These are phyloP conservation scores for Venturia carpophila DNA, from an alignment of 2,329 filamentous ascomycete genomes.

Conservation along the genomic window DNA sequence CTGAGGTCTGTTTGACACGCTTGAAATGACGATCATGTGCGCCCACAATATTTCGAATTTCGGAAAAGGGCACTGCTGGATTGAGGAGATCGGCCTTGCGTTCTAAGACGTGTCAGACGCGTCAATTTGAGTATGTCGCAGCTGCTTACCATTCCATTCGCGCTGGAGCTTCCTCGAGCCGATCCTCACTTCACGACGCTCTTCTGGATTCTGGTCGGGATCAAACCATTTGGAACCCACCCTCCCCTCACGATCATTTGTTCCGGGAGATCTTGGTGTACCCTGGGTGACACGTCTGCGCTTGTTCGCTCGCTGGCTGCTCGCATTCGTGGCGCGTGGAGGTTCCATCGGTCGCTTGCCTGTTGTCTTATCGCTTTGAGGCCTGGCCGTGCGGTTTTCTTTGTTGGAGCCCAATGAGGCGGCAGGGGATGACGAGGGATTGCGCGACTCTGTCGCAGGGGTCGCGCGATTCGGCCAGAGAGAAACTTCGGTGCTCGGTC, in stretches of 20 bases:
- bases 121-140: background rate
- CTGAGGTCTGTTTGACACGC: conserved; percentile 75
- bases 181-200: conserved; percentile 63
- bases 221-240: conserved; percentile 52
- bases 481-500: conserved; percentile 26
- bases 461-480: conserved; percentile 30
- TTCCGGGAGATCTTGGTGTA: background rate
- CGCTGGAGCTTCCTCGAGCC: conserved; percentile 59
- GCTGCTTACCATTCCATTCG: conserved; percentile 48
- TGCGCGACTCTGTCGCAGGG: conserved; percentile 2
- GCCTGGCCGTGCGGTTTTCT: conserved; percentile 33
- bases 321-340: conserved; percentile 16
- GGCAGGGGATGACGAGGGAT: conserved; percentile 23
- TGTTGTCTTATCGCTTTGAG: conserved; percentile 31
- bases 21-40: conserved; percentile 36
- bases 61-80: conserved; percentile 43
- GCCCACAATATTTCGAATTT: background rate
- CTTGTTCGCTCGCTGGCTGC: conserved; percentile 28
- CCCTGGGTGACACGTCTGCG: conserved; percentile 30
- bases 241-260: conserved; percentile 24
- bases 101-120: conserved; percentile 42
- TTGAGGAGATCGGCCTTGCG: conserved; percentile 64
- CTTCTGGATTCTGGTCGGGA: conserved; percentile 69
- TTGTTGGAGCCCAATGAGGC: conserved; percentile 35
- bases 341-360: conserved; percentile 38